Base-by-base conservation (phyloP, 306 rosid genomes). In the Coriaria nepalensis region DNA sequence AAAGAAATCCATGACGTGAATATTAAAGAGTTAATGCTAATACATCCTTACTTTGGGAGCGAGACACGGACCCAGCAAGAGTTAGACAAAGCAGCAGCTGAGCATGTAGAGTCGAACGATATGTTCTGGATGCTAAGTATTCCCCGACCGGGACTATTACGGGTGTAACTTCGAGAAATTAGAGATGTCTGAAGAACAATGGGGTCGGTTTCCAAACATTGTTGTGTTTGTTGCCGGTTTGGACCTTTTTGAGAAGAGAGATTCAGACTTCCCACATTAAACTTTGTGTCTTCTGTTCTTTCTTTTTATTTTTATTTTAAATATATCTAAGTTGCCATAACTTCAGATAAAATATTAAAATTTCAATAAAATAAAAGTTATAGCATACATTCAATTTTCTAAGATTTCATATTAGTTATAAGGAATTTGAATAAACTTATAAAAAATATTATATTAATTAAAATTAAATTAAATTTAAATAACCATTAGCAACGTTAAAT, bases 11-110 rank as follows among this genome's bases (percentile, higher is more conserved):
- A 64, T 9, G 46, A 50, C 35, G 12, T 76, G 20, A 76, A 52
- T 9, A 64, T 84, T 58, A 70, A 56, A 53, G 95, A 95, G 8
- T 15, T 84, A 10, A 35, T 81, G 73, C 53, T 59, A 5, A 73
- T 81, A 6, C 95, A 90, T 48, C 97, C 95, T 36, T 90, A 81
- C 57, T 90, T 90, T 63, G 93, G 95, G 5, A 90, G 87, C 41
- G 92, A 84, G 69, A 32, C 64, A 42, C 75, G 93, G 40, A 84
- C 87, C 0, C 63, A 73, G 68, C 42, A 63, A 11, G 92, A 90
- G 68, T 56, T 35, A 46, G 65, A 1, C 0, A 67, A 59, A 13
- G 80, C 42, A 3, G 63, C 52, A 45, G 57, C 11, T 32, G 52
- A 4, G 29, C 57, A 58, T 69, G 62, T 68, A 37, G 68, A 59